Evolutionary conservation across 768 basidiomycete genomes (phyloP).

Genomic region (Boletus subparvulus): DNA sequence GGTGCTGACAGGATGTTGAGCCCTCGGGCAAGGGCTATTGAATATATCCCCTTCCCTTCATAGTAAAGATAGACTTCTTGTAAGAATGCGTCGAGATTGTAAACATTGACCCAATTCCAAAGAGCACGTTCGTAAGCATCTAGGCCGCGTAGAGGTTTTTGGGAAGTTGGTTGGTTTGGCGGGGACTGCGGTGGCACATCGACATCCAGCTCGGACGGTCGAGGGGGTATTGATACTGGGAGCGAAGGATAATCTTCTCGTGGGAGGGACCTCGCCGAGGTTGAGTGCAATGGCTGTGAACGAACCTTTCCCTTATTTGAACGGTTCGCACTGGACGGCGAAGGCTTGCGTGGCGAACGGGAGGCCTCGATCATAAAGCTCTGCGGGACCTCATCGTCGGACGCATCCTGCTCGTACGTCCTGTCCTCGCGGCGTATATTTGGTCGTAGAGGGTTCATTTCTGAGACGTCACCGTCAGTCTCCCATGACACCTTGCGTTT

Average conservation of each 20-base stretch:
- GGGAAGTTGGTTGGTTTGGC: conserved; percentile 22
- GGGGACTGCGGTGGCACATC: conserved; percentile 31
- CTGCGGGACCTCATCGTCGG: conserved; percentile 83
- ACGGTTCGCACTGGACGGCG: conserved; percentile 27
- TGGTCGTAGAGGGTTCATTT: conserved; percentile 60
- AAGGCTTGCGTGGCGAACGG: conserved; percentile 38
- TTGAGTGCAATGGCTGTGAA: conserved; percentile 54
- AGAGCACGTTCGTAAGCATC: conserved; percentile 88
- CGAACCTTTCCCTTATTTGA: conserved; percentile 40
- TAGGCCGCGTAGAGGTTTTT: conserved; percentile 62
- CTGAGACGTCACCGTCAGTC: conserved; percentile 49
- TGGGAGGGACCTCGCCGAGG: conserved; percentile 38
- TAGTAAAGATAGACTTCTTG: conserved; percentile 97
- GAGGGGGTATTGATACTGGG: conserved; percentile 53
- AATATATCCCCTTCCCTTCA: conserved; percentile 94
- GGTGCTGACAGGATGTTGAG: conserved; percentile 89
- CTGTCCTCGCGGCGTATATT: conserved; percentile 71
- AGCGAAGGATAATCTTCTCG: conserved; percentile 39
- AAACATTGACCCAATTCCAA: conserved; percentile 99
- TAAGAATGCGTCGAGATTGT: conserved; percentile 92
- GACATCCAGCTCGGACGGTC: conserved; percentile 61
- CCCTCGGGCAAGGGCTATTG: conserved; percentile 85
- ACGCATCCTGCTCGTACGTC: conserved; percentile 56
- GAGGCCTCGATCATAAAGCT: conserved; percentile 83
- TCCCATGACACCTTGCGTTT: conserved; percentile 62